Base-by-base conservation (phyloP, 2,329 filamentous ascomycete species). In the Paramyrothecium roridum region DNA sequence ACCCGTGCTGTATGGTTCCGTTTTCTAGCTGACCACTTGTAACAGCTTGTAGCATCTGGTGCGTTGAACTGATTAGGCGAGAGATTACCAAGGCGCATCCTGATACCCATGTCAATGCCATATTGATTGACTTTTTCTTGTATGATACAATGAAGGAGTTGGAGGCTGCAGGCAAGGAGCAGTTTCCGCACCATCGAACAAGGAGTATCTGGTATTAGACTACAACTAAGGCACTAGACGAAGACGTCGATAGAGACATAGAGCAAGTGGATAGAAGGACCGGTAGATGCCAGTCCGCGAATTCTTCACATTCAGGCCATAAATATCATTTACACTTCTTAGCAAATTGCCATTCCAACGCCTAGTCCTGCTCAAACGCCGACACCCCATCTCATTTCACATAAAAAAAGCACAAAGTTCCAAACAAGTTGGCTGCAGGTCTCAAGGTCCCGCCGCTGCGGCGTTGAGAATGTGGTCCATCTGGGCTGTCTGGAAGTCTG, bases 81-180 rank as follows among this genome's bases (percentile, higher is more conserved):
- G 90, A 97, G 69, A 98, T 99, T 52, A 67, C 87, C 55, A 82
- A 79, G 48, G 73, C 84, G 16, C 85, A 97, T 65, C 90, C 92
- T 1, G 85, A 88, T 11, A 80, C 86, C 1, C 78, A 83, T 52
- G 73, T 88, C 63, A 99, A 99, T 69, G 93, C 95, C 23, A 91
- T 98, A 43, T 73, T 99, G 64, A 95, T 99, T 59, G 95, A 99
- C 72, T 99, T 98, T 74, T 96, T 97, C 72, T 77, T 99, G 54
- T 99, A 99, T 69, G 95, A 99, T 74, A 86, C 89, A 19, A 92
- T 95, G 75, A 99, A 98, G 71, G 88, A 91, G 67, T 72, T 89
- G 68, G 93, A 98, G 71, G 77, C 75, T 1, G 70, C 78, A 61
- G 78, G 85, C 52, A 71, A 79, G 54, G 83, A 86, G 67, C 78